These are phyloP conservation scores for Suillus bovinus DNA, from an alignment of 768 basidiomycete species.

Conservation along the genomic window DNA sequence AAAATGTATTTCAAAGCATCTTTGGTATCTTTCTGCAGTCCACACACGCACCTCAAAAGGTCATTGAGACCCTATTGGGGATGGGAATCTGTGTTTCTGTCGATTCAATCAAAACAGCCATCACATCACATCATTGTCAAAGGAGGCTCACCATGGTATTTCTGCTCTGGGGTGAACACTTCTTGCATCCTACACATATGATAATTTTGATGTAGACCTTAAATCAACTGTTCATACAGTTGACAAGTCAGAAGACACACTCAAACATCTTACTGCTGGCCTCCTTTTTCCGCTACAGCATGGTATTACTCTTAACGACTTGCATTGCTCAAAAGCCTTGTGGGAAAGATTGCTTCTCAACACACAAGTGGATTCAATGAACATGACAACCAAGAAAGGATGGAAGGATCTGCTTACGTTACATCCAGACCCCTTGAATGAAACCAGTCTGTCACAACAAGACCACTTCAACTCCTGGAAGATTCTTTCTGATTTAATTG, in stretches of 20 bases:
- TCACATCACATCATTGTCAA: conserved; percentile 29
- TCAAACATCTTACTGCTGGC: conserved; percentile 28
- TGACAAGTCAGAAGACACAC: conserved; percentile 25
- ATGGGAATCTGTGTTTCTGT: conserved; percentile 33
- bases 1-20: conserved; percentile 13
- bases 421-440: too few species aligned
- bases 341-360: too few species aligned
- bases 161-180: conserved; percentile 25
- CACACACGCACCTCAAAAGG: conserved; percentile 27
- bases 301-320: neutral
- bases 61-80: conserved; percentile 31
- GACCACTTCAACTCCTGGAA: too few species aligned
- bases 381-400: too few species aligned
- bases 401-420: too few species aligned
- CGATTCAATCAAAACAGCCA: conserved; percentile 23
- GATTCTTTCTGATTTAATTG: too few species aligned
- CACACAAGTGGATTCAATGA: too few species aligned
- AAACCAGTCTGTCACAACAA: too few species aligned
- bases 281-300: conserved; percentile 7
- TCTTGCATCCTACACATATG: conserved; percentile 34
- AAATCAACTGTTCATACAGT: conserved; percentile 30
- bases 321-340: neutral
- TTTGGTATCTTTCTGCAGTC: conserved; percentile 25
- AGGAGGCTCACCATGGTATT: conserved; percentile 20
- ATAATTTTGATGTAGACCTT: conserved; percentile 46